Percentiles rank a stretch among this genome's conserved stretches.
These are phyloP conservation scores for Pseudonitzschia multistriata DNA, from an alignment of 108 stramenopile species.

Conservation along the genomic window DNA sequence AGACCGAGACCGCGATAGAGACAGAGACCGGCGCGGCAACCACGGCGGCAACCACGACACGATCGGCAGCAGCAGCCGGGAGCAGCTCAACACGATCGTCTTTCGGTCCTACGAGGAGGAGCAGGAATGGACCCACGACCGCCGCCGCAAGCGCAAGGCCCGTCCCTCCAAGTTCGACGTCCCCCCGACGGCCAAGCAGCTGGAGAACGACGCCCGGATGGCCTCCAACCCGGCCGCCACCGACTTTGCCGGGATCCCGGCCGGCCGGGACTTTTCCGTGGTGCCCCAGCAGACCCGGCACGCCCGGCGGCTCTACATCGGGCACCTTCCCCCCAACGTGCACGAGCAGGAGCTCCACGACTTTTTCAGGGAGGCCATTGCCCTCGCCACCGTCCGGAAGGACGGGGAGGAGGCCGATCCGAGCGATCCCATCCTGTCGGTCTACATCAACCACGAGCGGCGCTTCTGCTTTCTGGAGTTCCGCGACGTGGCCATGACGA, in stretches of 20 bases:
- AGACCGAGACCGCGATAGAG: conserved; percentile 7
- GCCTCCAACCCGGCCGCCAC: conserved; percentile 39
- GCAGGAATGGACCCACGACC: conserved; percentile 76
- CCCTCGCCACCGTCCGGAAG: conserved; percentile 38
- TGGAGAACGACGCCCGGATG: conserved; percentile 49
- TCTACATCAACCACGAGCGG: conserved; percentile 92
- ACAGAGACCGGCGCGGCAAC: conserved; percentile 11
- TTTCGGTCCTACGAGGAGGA: conserved; percentile 80
- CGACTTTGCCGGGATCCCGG: conserved; percentile 42
- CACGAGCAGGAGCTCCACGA: conserved; percentile 78
- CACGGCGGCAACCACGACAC: background rate
- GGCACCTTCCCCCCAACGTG: conserved; percentile 79
- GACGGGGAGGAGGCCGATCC: conserved; percentile 19
- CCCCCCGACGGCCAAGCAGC: conserved; percentile 65
- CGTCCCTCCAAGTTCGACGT: conserved; percentile 72
- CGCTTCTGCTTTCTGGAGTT: conserved; percentile 97
- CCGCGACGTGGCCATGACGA: conserved; percentile 90
- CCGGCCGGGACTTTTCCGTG: conserved; percentile 31
- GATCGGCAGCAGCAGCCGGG: conserved; percentile 13
- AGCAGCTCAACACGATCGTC: conserved; percentile 28
- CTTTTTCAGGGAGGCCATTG: conserved; percentile 86
- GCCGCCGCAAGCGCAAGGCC: conserved; percentile 67
- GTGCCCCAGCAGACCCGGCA: conserved; percentile 91
- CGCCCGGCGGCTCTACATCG: conserved; percentile 94
- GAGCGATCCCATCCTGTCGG: conserved; percentile 87